Evolutionary conservation across 1,284 basidiomycete species (phyloP).

Genomic region (Meira nashicola): DNA sequence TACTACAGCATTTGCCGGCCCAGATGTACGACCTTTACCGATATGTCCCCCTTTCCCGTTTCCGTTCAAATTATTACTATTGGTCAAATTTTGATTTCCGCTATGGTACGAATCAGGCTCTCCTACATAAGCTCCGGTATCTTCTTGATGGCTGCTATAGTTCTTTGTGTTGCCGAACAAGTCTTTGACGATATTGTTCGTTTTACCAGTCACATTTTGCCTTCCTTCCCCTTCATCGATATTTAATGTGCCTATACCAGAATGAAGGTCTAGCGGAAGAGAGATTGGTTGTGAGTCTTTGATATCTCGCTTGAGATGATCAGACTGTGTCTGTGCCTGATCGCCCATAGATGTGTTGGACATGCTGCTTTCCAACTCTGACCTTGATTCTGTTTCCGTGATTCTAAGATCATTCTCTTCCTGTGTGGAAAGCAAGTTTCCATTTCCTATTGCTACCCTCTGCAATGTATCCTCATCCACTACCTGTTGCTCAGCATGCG

Average conservation of each 20-base stretch:
- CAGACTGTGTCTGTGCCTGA: constrained; percentile 56
- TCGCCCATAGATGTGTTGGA: constrained; percentile 22
- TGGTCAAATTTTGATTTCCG: not conserved
- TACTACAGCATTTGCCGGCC: not conserved
- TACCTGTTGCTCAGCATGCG: not conserved
- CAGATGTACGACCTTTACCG: not conserved
- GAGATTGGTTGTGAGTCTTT: not conserved
- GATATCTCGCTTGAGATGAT: constrained; percentile 26
- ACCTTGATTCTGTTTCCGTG: not conserved
- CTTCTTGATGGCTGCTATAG: not conserved
- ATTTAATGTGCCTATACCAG: not conserved
- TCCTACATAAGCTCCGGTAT: not conserved
- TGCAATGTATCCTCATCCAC: not conserved
- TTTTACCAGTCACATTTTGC: not conserved
- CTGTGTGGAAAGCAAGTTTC: not conserved
- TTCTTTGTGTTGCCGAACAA: no score
- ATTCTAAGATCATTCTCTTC: no score
- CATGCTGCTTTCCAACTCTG: constrained; percentile 36
- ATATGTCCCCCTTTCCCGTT: not conserved
- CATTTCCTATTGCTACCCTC: not conserved
- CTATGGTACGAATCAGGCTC: not conserved
- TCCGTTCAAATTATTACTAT: no score
- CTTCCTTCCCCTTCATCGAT: not conserved
- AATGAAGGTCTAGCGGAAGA: not conserved
- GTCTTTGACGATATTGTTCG: no score